Conservation (phyloP, 257 asterid genomes). For the Solanum virginianum region DNA sequence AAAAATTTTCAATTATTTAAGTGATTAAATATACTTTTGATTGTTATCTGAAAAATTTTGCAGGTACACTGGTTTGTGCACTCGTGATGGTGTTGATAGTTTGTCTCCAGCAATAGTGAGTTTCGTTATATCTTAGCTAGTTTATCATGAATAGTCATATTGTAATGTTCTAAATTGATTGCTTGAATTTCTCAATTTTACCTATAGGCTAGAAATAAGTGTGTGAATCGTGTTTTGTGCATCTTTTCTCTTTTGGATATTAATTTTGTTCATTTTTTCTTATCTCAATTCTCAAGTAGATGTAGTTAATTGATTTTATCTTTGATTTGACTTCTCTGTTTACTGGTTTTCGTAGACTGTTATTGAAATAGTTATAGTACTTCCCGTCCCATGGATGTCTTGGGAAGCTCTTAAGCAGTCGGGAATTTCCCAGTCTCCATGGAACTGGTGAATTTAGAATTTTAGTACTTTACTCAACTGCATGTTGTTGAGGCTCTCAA, state of each 20-base stretch:
- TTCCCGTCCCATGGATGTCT: background rate
- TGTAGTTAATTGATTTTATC: background rate
- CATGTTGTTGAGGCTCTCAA: background rate
- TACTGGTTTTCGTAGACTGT: background rate
- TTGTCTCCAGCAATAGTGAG: conserved; percentile 46
- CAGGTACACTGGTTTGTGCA: conserved; percentile 4
- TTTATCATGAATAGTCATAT: background rate
- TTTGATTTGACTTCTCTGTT: background rate
- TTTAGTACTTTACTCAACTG: background rate
- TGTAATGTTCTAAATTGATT: background rate
- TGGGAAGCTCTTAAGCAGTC: background rate
- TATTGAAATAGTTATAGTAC: background rate
- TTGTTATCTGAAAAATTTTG: background rate
- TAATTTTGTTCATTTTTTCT: background rate
- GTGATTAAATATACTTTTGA: background rate
- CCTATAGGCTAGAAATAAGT: background rate
- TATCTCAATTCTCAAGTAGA: background rate
- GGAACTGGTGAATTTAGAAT: background rate
- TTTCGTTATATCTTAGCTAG: background rate
- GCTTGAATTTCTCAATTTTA: background rate
- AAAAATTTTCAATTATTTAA: background rate
- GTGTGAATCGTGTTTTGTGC: background rate
- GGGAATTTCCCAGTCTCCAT: background rate
- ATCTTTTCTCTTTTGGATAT: background rate
- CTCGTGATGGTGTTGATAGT: conserved; percentile 53